phyloP scores from a whole-genome alignment of 805 yeast species.

The Saccharomycopsis olivae region DNA sequence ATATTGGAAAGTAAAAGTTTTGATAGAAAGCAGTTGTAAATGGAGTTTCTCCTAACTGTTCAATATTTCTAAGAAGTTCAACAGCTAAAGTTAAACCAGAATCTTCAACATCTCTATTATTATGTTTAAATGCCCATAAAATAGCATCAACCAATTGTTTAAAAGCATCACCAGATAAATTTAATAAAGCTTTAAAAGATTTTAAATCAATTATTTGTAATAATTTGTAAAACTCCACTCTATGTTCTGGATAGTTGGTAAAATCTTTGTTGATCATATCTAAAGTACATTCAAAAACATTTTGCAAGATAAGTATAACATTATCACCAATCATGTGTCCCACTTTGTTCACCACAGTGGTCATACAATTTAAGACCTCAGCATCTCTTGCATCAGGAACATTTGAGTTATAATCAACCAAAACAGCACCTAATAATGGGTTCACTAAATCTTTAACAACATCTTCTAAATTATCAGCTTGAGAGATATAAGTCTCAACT shows the following conservation, averaged over 20 bases:
- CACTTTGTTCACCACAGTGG: conserved; percentile 78
- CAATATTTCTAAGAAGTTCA: conserved; percentile 79
- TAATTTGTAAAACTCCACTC: conserved; percentile 90
- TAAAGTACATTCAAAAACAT: conserved; percentile 88
- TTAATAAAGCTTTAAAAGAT: conserved; percentile 76
- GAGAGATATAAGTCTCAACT: conserved; percentile 78
- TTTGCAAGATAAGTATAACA: conserved; percentile 75
- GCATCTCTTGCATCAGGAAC: conserved; percentile 98
- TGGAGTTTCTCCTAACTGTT: conserved; percentile 47
- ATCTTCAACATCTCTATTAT: conserved; percentile 92
- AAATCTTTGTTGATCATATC: conserved; percentile 94
- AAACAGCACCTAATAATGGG: conserved; percentile 72
- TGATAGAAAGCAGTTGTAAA: conserved; percentile 82
- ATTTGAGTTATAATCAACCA: conserved; percentile 79
- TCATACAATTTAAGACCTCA: conserved; percentile 90
- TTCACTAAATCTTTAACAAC: conserved; percentile 75
- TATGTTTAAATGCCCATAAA: conserved; percentile 97
- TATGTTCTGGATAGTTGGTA: conserved; percentile 94
- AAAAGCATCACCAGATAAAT: conserved; percentile 87
- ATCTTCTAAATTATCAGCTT: conserved; percentile 78
- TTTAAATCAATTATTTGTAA: conserved; percentile 78
- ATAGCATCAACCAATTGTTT: conserved; percentile 87
- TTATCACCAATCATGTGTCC: conserved; percentile 86
- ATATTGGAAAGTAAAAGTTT: conserved; percentile 78
- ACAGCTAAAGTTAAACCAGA: conserved; percentile 77